Percentiles rank a stretch among this genome's conserved stretches.
Evolutionary conservation across 148 eudicot species (phyloP).

Genomic region (Rhododendron vialii): DNA sequence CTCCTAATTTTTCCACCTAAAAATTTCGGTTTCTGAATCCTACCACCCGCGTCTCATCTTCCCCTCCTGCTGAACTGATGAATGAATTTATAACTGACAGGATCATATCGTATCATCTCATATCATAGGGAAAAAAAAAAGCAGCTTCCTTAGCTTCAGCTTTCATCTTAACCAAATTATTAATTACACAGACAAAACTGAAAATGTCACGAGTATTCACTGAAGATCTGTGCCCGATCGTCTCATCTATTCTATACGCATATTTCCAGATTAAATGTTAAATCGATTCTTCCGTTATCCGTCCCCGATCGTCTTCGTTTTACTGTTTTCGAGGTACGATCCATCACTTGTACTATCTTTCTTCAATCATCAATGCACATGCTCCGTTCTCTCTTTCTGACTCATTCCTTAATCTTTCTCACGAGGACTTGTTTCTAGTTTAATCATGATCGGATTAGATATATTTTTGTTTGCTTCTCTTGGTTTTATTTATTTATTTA

Average conservation of each 20-base stretch:
- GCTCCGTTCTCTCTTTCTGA: background rate
- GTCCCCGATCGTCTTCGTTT: constrained; percentile 47
- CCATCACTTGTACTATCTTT: constrained; percentile 8
- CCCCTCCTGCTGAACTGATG: background rate
- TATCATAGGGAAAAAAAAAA: no score
- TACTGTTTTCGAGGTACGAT: constrained; percentile 36
- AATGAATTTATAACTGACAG: no score
- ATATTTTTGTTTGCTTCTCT: background rate
- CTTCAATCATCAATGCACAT: background rate
- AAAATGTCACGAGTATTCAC: background rate
- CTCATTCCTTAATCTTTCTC: constrained; percentile 4
- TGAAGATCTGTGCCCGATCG: constrained; percentile 19
- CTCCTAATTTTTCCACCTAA: background rate
- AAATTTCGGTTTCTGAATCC: no score
- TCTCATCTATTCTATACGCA: background rate
- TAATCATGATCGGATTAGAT: constrained; percentile 11
- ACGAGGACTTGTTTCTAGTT: background rate
- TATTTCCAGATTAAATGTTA: constrained; percentile 15
- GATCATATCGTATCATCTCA: no score
- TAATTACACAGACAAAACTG: background rate
- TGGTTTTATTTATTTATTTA: background rate
- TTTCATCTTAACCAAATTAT: background rate
- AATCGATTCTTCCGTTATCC: constrained; percentile 31
- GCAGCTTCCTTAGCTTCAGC: background rate
- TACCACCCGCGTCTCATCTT: background rate